phyloP scores from a whole-genome alignment of 441 rosid genomes.

The Gossypium gossypioides region DNA sequence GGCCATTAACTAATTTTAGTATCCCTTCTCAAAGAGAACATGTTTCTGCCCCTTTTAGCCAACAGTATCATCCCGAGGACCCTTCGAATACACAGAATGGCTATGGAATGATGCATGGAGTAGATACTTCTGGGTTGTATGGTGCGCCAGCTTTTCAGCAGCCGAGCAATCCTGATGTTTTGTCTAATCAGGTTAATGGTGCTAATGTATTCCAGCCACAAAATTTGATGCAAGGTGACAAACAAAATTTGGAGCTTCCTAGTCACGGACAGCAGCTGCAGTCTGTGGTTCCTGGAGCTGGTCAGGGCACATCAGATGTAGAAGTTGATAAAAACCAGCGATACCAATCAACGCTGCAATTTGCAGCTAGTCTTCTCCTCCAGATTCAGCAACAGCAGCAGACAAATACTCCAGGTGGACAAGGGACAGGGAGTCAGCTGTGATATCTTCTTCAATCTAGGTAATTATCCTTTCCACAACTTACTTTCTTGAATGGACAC shows the following conservation, averaged over 20 bases:
- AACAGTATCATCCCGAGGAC: slow-evolving; percentile 47
- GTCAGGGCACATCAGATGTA: slow-evolving; percentile 41
- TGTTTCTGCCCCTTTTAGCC: slow-evolving; percentile 42
- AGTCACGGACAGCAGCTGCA: slow-evolving; percentile 44
- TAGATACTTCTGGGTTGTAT: slow-evolving; percentile 35
- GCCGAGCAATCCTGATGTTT: slow-evolving; percentile 27
- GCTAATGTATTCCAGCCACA: slow-evolving; percentile 39
- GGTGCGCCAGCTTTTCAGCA: slow-evolving; percentile 36
- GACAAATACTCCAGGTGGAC: slow-evolving; percentile 31
- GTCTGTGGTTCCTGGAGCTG: slow-evolving; percentile 38
- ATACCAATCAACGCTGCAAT: slow-evolving; percentile 82
- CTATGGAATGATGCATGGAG: slow-evolving; percentile 40
- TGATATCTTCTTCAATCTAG: slow-evolving; percentile 28
- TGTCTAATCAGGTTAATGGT: slow-evolving; percentile 42
- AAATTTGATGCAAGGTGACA: slow-evolving; percentile 36
- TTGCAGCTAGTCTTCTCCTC: slow-evolving; percentile 70
- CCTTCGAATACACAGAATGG: slow-evolving; percentile 32
- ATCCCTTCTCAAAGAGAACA: slow-evolving; percentile 48
- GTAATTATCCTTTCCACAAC: slow-evolving; percentile 30
- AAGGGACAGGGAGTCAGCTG: slow-evolving; percentile 41
- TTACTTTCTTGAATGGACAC: slow-evolving; percentile 12
- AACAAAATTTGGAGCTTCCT: slow-evolving; percentile 33
- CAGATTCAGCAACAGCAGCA: slow-evolving; percentile 64
- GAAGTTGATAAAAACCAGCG: slow-evolving; percentile 76
- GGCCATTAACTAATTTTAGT: slow-evolving; percentile 31